phyloP scores from a whole-genome alignment of 2,329 filamentous ascomycete genomes.

The Calycina marina region DNA sequence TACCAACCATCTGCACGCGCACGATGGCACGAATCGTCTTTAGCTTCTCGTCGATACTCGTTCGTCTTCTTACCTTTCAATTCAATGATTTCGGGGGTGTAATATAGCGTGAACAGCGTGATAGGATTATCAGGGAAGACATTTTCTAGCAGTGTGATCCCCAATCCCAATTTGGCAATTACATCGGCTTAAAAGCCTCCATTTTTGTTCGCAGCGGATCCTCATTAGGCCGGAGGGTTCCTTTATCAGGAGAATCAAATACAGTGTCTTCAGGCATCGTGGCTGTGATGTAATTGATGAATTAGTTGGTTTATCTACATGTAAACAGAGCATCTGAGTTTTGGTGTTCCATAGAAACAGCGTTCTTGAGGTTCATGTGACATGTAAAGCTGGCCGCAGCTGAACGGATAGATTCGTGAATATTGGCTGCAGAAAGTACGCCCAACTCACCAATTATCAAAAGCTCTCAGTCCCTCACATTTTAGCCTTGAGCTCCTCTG shows the following conservation, averaged over 20 bases:
- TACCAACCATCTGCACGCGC: conserved; percentile 1
- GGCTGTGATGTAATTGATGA: background rate
- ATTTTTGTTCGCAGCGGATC: background rate
- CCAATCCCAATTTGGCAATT: conserved; percentile 1
- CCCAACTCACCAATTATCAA: too few relatives aligned
- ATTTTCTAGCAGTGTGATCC: conserved; percentile 1
- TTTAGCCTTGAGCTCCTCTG: conserved; percentile 77
- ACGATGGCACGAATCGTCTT: background rate
- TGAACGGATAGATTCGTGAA: too few relatives aligned
- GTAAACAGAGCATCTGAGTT: background rate
- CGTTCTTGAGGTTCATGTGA: too few relatives aligned
- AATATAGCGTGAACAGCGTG: conserved; percentile 4
- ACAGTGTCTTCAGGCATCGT: background rate
- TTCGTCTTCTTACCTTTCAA: conserved; percentile 2
- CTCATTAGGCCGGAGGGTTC: background rate
- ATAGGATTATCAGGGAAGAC: conserved; percentile 2
- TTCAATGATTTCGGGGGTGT: conserved; percentile 3
- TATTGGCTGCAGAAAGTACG: too few relatives aligned
- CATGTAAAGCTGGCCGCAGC: too few relatives aligned
- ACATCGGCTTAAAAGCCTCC: background rate
- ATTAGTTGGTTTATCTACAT: background rate
- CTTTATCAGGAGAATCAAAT: background rate
- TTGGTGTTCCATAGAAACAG: background rate
- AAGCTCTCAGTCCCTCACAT: too few relatives aligned
- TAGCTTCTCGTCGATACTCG: background rate